These are phyloP conservation scores for Sanguinoderma infundibulare DNA, from an alignment of 1,284 basidiomycete species.

Conservation along the genomic window DNA sequence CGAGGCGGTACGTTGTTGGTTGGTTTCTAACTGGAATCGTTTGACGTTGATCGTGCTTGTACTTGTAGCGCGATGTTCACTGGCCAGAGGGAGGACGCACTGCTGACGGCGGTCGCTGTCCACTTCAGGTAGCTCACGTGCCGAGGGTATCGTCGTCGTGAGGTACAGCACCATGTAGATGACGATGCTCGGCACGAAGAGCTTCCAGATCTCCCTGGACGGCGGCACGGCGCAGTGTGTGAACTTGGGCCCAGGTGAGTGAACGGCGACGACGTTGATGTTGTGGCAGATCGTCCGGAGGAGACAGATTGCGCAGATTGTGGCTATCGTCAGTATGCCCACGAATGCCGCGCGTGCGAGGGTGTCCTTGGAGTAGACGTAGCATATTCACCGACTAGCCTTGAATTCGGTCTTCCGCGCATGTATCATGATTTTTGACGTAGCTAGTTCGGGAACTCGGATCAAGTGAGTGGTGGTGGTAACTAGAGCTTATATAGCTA, in stretches of 20 bases:
- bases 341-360: constrained; percentile 21
- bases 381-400: constrained; percentile 37
- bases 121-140: too few species aligned
- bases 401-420: too few species aligned
- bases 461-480: too few species aligned
- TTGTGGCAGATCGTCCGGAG: constrained; percentile 22
- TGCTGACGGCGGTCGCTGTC: too few species aligned
- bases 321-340: constrained; percentile 19
- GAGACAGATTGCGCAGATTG: constrained; percentile 9
- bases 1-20: too few species aligned
- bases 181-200: constrained; percentile 28
- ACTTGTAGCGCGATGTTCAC: too few species aligned
- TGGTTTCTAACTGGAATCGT: too few species aligned
- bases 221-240: constrained; percentile 27
- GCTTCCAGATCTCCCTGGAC: constrained; percentile 25
- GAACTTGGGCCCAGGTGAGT: constrained; percentile 14
- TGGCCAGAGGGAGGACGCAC: too few species aligned
- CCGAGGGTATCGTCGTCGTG: constrained; percentile 27
- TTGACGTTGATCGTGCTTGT: too few species aligned
- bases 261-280: constrained; percentile 14
- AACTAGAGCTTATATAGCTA: too few species aligned
- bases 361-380: constrained; percentile 29
- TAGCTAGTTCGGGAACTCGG: too few species aligned
- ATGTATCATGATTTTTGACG: constrained; percentile 35
- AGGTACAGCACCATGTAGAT: constrained; percentile 30